These are phyloP conservation scores for Metschnikowia reukaufii DNA, from an alignment of 805 yeast genomes.

Conservation along the genomic window DNA sequence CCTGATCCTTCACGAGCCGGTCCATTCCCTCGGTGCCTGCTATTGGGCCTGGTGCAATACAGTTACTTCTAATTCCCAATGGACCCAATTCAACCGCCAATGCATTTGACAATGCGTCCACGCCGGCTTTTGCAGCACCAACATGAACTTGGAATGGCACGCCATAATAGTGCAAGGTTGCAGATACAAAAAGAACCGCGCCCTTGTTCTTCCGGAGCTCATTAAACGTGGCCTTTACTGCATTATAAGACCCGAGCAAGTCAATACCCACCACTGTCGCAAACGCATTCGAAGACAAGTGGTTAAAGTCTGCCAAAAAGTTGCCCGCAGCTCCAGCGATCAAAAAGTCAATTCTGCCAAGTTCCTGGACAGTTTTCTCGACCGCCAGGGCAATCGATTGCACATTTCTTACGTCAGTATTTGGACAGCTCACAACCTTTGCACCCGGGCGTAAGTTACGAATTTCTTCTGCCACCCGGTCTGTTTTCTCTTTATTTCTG, in stretches of 20 bases:
- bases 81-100: slow-evolving; percentile 34
- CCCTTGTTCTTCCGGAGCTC: slow-evolving; percentile 42
- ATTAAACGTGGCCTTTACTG: slow-evolving; percentile 40
- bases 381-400: slow-evolving; percentile 26
- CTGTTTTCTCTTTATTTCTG: slow-evolving; percentile 27
- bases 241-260: slow-evolving; percentile 42
- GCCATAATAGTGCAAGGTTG: slow-evolving; percentile 46
- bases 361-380: slow-evolving; percentile 26
- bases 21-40: slow-evolving; percentile 30
- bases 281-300: slow-evolving; percentile 43
- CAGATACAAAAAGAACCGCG: slow-evolving; percentile 37
- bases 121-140: slow-evolving; percentile 34
- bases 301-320: slow-evolving; percentile 43
- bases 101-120: slow-evolving; percentile 31
- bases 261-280: slow-evolving; percentile 40
- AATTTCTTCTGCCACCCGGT: slow-evolving; percentile 25
- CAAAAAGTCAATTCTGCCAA: slow-evolving; percentile 44
- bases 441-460: slow-evolving; percentile 26
- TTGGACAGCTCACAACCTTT: slow-evolving; percentile 24
- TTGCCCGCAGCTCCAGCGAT: slow-evolving; percentile 49
- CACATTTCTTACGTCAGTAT: slow-evolving; percentile 27
- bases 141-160: slow-evolving; percentile 38
- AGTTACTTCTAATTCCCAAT: slow-evolving; percentile 29
- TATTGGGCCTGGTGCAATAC: slow-evolving; percentile 31
- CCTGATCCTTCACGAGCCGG: slow-evolving; percentile 21